Evolutionary conservation across 2,329 filamentous ascomycete species (phyloP).

Genomic region (Hortaea werneckii): DNA sequence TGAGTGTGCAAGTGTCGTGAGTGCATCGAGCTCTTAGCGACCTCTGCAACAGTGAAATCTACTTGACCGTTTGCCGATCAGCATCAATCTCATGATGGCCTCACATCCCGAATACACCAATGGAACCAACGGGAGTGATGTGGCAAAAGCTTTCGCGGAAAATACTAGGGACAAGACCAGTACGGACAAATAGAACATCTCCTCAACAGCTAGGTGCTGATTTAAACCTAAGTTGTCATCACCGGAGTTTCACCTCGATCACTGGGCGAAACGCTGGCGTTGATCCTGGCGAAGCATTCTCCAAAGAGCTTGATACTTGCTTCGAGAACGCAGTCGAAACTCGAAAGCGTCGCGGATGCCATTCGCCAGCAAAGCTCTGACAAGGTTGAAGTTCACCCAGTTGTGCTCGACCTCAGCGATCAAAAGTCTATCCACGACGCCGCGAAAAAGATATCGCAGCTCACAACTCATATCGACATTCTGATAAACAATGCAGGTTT

Average conservation of each 20-base stretch:
- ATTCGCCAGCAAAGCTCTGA: constrained; percentile 22
- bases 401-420: constrained; percentile 32
- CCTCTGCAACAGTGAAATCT: too few species aligned
- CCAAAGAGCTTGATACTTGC: constrained; percentile 29
- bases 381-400: constrained; percentile 20
- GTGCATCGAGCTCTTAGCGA: too few species aligned
- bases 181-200: too few species aligned
- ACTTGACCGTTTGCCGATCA: too few species aligned
- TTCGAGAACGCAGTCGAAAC: constrained; percentile 25
- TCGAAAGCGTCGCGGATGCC: constrained; percentile 19
- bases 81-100: too few species aligned
- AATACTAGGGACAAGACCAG: too few species aligned
- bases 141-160: too few species aligned
- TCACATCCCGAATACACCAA: too few species aligned
- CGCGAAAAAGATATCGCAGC: constrained; percentile 25
- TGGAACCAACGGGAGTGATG: too few species aligned
- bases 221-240: constrained; percentile 1
- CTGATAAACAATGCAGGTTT: constrained; percentile 40
- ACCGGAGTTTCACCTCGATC: constrained; percentile 29
- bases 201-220: too few species aligned
- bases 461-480: constrained; percentile 30
- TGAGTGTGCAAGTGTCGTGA: too few species aligned
- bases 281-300: constrained; percentile 26
- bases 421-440: constrained; percentile 29
- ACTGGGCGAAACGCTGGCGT: constrained; percentile 26